Base-by-base conservation (phyloP, 108 stramenopile species). In the Cyclotella cryptica region DNA sequence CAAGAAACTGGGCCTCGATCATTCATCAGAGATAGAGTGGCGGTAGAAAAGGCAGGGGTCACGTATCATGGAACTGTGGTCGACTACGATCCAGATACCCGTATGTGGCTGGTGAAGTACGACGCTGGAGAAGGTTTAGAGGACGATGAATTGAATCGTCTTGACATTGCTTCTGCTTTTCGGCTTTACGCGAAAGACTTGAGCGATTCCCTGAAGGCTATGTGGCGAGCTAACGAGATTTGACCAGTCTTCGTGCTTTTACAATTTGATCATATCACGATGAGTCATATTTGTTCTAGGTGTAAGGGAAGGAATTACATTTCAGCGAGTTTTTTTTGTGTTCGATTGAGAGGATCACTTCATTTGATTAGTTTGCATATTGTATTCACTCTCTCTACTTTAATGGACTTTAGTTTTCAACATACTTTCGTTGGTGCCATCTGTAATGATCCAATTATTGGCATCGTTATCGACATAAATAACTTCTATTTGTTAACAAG, bases 121-220 rank as follows among this genome's bases (percentile, higher is more conserved):
- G 60, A 58, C 43, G 18, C 21, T 43, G 22, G 22, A 55, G 22
- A 77, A 72, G 46, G 74, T 57, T 27, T 84, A 81, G 71, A 84
- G 51, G 61, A 87, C 85, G 71, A 88, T 88, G 24, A 41, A 0
- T 55, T 74, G 53, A 74, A 74, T 55, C 60, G 64, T 15, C 42
- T 74, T 14, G 24, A 74, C 24, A 35, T 74, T 65, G 73, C 49
- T 24, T 74, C 73, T 42, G 73, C 73, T 45, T 65, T 74, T 51
- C 51, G 63, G 64, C 52, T 53, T 13, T 52, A 74, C 41, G 51
- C 73, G 12, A 74, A 66, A 58, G 41, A 74, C 3, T 44, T 64
- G 35, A 39, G 52, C 10, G 73, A 65, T 42, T 47, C 28, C 21
- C 51, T 74, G 52, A 74, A 74, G 73, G 64, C 73, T 24, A 74